phyloP scores from a whole-genome alignment of 371 early-diverging fungal genomes.

The Blakeslea trispora region DNA sequence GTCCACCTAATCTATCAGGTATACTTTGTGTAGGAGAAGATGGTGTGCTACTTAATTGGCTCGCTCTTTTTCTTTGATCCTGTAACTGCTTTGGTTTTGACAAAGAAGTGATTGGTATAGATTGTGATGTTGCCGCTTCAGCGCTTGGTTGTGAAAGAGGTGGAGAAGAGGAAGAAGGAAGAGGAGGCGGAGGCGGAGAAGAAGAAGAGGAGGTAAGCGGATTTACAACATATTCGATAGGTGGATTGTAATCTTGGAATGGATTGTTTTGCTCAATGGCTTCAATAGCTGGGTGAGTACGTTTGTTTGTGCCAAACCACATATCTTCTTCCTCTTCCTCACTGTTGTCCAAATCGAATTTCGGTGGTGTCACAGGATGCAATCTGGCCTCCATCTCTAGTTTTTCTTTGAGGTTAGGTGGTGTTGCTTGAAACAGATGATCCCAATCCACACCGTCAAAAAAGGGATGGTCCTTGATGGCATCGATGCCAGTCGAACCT shows the following conservation, averaged over 20 bases:
- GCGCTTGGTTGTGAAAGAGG: background rate
- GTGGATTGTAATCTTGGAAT: no score
- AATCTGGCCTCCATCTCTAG: slow-evolving; percentile 28
- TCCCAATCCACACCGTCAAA: slow-evolving; percentile 90
- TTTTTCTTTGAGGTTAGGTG: slow-evolving; percentile 34
- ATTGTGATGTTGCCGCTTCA: background rate
- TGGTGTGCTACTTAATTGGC: slow-evolving; percentile 11
- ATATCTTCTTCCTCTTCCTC: slow-evolving; percentile 28
- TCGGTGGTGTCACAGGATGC: slow-evolving; percentile 22
- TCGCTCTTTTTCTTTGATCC: background rate
- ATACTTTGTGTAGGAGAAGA: slow-evolving; percentile 8
- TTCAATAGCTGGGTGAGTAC: background rate
- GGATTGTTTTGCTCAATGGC: no score
- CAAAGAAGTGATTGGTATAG: background rate
- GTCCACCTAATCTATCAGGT: slow-evolving; percentile 28
- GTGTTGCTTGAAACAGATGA: slow-evolving; percentile 45
- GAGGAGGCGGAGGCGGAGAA: background rate
- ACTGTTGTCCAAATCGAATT: slow-evolving; percentile 8
- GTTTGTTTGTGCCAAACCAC: slow-evolving; percentile 24
- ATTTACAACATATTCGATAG: no score
- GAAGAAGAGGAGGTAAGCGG: background rate
- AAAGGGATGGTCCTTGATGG: slow-evolving; percentile 86
- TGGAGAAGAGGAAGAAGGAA: no score
- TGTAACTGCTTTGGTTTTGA: background rate
- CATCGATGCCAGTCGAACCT: slow-evolving; percentile 62